These are phyloP conservation scores for Inga oerstediana DNA, from an alignment of 306 rosid genomes.

Conservation along the genomic window DNA sequence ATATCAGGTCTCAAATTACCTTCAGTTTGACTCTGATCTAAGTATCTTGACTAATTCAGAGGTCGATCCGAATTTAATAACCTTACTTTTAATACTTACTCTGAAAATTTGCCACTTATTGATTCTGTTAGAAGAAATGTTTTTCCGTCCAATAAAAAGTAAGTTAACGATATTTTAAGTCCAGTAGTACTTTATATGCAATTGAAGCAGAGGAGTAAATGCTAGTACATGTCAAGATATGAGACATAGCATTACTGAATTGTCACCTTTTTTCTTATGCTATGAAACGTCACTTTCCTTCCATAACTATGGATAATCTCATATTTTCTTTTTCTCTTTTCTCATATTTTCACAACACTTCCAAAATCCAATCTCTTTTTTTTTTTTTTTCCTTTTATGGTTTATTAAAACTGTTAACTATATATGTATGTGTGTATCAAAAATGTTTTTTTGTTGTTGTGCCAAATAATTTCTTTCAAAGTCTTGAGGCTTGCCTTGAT, in stretches of 20 bases:
- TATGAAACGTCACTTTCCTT: background rate
- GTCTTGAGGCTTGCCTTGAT: background rate
- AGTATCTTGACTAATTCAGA: no score
- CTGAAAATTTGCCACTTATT: background rate
- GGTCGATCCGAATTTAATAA: no score
- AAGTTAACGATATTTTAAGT: background rate
- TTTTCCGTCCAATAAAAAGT: no score
- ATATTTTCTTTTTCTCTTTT: background rate
- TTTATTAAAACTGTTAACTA: background rate
- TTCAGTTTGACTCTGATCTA: rapidly evolving
- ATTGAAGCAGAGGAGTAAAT: slow-evolving; percentile 8
- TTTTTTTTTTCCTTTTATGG: no score
- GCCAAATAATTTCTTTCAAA: background rate
- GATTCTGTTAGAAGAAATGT: background rate
- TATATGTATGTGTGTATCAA: background rate
- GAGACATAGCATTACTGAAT: background rate
- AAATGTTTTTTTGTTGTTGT: background rate
- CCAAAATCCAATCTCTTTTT: background rate
- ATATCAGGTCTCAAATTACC: no score
- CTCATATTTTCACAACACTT: background rate
- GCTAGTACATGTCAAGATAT: background rate
- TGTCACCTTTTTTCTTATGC: background rate
- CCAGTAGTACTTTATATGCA: background rate
- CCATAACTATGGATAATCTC: background rate
- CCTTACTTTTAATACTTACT: background rate